Base-by-base conservation (phyloP, 805 yeast genomes). In the Candida chilensis region DNA sequence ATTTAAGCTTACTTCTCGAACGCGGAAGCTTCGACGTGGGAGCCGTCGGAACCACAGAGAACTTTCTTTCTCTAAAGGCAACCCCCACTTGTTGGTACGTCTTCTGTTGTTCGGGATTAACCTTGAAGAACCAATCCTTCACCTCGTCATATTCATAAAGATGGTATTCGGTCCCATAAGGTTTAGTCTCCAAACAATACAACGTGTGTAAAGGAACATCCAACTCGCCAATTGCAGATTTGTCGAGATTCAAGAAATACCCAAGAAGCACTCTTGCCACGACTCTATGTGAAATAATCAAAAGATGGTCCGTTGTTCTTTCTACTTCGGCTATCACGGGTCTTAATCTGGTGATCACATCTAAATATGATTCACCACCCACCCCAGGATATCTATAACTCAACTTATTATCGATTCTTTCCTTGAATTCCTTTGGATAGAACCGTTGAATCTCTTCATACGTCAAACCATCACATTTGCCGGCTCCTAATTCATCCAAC, bases 301-400 rank as follows among this genome's bases (percentile, higher is more conserved):
- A 56, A 20, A 86, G 72, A 51, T 88, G 94, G 44, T 86, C 94
- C 7, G 84, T 80, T 27, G 94, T 84, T 39, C 98, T 66, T 51
- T 90, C 98, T 29, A 92, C 72, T 52, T 90, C 98, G 9, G 86
- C 86, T 38, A 90, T 90, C 13, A 90, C 73, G 1, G 96, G 94
- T 36, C 94, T 67, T 33, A 90, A 65, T 37, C 98, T 67, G 40
- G 87, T 85, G 46, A 92, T 80, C 9, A 92, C 98, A 55, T 90
- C 97, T 41, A 90, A 58, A 44, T 90, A 90, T 0, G 95, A 83
- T 54, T 90, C 98, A 12, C 98, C 98, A 5, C 97, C 96, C 29
- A 86, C 83, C 4, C 98, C 98, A 2, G 97, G 98, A 48, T 90
- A 90, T 36, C 98, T 64, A 54, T 90, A 90, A 12, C 79, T 64